Base-by-base conservation (phyloP, 2,329 filamentous ascomycete genomes). In the Botryosphaeria dothidea region DNA sequence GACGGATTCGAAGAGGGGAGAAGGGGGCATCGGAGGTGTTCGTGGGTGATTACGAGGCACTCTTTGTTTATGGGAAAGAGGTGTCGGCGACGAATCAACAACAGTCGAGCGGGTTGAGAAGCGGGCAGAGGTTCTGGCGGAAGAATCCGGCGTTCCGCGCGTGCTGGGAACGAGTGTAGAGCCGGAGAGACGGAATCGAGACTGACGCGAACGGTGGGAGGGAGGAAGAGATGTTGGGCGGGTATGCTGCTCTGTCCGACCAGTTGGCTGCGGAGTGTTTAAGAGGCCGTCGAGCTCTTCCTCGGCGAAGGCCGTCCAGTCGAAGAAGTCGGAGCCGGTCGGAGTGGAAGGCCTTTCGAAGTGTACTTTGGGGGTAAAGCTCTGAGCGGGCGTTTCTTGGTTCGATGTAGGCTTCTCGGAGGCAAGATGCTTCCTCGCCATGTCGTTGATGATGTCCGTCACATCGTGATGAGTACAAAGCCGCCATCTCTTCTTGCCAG, bases 391-490 rank as follows among this genome's bases (percentile, higher is more conserved):
- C 8, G 1, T 11, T 4, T 34, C 25, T 15, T 23, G 8, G 23
- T 0, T 41, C 1, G 56, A 36, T 6, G 56, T 5, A 1, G n/a
- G 9, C 13, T 9, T 15, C 54, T 29, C 19, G 19, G 41, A 31
- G n/a, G 56, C 41, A 7, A 46, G 11, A 3, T 41, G 56, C 27
- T 46, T 46, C 13, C 27, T 19, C 15, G 56, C 56, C 11, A 46
- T 60, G 11, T 46, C 19, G n/a, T 46, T 60, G 27, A 60, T 46
- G 2, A 46, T 45, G 25, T 23, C 27, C 4, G 56, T 60, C 11
- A 60, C 56, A n/a, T 60, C 56, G 38, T 60, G 56, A 23, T 46
- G 41, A 25, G 56, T 60, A n/a, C 56, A 60, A 11, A 60, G 56
- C 0, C 56, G 56, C 56, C 56, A 60, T 17, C 11, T 21, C 29